A percentile compares a stretch with the other conserved stretches of the same genome.
phyloP scores from a whole-genome alignment of 768 basidiomycete species.

The Mycena galericulata region DNA sequence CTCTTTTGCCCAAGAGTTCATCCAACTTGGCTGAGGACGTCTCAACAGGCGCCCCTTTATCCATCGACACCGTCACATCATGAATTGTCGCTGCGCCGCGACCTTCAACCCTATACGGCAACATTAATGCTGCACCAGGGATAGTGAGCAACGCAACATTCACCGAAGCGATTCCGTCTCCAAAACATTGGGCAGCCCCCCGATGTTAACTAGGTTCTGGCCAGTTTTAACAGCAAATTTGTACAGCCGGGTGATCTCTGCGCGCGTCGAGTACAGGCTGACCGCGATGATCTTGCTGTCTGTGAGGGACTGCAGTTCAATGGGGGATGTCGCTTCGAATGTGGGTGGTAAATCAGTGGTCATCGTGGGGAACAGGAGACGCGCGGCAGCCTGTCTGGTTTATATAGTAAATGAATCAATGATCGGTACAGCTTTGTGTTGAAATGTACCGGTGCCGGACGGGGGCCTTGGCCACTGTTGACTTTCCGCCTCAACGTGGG shows the following conservation, averaged over 20 bases:
- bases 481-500: too few species aligned
- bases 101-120: conserved; percentile 34
- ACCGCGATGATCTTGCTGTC: conserved; percentile 50
- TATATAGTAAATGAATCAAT: too few species aligned
- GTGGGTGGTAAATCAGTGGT: conserved; percentile 27
- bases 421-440: too few species aligned
- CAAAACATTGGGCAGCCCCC: conserved; percentile 29
- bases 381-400: too few species aligned
- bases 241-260: conserved; percentile 52
- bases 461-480: too few species aligned
- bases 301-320: conserved; percentile 41
- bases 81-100: conserved; percentile 40
- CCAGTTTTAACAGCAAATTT: conserved; percentile 38
- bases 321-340: conserved; percentile 26
- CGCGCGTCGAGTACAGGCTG: conserved; percentile 50
- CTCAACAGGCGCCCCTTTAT: conserved; percentile 9
- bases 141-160: neutral
- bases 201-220: conserved; percentile 33
- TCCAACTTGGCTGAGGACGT: conserved; percentile 18
- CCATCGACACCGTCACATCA: conserved; percentile 32
- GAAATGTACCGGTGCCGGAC: too few species aligned
- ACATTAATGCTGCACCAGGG: neutral
- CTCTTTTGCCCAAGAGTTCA: conserved; percentile 5
- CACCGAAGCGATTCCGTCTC: conserved; percentile 36
- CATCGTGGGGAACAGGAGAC: too few species aligned